Percentiles rank a stretch among this genome's conserved stretches.
phyloP scores from a whole-genome alignment of 1,284 basidiomycete genomes.

The Ceratobasidium sp. region DNA sequence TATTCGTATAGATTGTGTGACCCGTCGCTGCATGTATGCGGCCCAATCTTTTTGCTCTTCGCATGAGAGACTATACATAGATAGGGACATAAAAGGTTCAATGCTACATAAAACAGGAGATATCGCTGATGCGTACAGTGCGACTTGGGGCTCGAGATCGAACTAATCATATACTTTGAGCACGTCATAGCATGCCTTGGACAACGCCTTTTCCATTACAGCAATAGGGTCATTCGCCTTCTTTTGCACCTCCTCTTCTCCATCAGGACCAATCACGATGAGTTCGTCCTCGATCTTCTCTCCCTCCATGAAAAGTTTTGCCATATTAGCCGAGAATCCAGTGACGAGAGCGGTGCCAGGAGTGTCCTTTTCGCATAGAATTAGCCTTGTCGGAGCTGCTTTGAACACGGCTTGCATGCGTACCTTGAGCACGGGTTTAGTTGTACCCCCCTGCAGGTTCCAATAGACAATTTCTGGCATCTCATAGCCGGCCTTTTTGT shows the following conservation, averaged over 20 bases:
- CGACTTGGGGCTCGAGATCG: neutral
- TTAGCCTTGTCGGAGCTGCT: neutral
- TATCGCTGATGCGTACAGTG: too few relatives aligned
- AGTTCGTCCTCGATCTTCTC: constrained; percentile 52
- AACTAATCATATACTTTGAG: constrained; percentile 52
- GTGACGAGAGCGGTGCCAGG: constrained; percentile 72
- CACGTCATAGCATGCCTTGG: constrained; percentile 60
- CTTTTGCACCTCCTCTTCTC: constrained; percentile 54
- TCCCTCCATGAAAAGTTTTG: constrained; percentile 76
- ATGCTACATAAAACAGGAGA: neutral
- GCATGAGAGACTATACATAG: too few relatives aligned
- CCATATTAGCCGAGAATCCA: constrained; percentile 71
- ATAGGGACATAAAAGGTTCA: neutral
- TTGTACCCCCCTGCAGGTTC: neutral
- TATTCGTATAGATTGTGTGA: too few relatives aligned
- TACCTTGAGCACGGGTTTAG: neutral
- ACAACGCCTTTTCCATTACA: constrained; percentile 66
- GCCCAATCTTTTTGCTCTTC: neutral
- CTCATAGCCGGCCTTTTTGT: constrained; percentile 68
- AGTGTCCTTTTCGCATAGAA: neutral
- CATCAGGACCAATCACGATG: constrained; percentile 52
- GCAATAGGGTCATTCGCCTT: constrained; percentile 24
- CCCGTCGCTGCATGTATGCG: neutral
- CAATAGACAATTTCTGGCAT: constrained; percentile 65
- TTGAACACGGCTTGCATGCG: neutral